Base-by-base conservation (phyloP, 805 yeast species). In the Cyberlindnera mississippiensis region DNA sequence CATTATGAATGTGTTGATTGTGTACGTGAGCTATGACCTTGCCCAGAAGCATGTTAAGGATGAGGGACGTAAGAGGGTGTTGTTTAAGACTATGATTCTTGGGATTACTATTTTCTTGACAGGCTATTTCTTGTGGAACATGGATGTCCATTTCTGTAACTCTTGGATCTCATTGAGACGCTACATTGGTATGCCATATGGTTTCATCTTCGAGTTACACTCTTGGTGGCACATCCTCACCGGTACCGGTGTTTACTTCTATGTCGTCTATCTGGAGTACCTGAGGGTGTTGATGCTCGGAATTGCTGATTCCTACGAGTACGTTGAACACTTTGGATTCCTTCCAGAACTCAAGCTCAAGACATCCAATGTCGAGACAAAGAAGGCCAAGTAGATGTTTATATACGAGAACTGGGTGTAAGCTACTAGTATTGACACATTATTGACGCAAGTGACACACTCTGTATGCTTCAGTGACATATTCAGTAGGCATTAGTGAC, bases 161-260 rank as follows among this genome's bases (percentile, higher is more conserved):
- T 60, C 62, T 18, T 80, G 86, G 62, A 72, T 80, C 30, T 45
- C 62, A 6, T 56, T 76, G 13, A 75, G 96, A 61, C 74, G 93
- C 45, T 51, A 65, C 4, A 61, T 80, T 12, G 95, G 97, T 3
- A 73, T 84, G 66, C 97, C 97, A 2, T 75, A 82, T 40, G 98
- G 98, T 2, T 75, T 88, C 46, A 50, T 91, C 4, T 68, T 91
- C 28, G 98, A 91, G 62, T 84, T 95, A 22, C 98, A 91, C 57
- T 96, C 95, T 18, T 91, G 97, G 97, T 91, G 98, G 98, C 98
- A 91, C 59, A 66, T 85, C 10, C 72, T 85, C 49, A 85, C 93
- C 0, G 95, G 96, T 1, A 67, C 80, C 16, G 96, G 97, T 2
- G 93, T 91, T 10, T 91, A 91, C 62, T 83, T 73, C 59, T 90